phyloP scores from a whole-genome alignment of 495 filamentous ascomycete genomes.

The Hypoxylon cercidicola region DNA sequence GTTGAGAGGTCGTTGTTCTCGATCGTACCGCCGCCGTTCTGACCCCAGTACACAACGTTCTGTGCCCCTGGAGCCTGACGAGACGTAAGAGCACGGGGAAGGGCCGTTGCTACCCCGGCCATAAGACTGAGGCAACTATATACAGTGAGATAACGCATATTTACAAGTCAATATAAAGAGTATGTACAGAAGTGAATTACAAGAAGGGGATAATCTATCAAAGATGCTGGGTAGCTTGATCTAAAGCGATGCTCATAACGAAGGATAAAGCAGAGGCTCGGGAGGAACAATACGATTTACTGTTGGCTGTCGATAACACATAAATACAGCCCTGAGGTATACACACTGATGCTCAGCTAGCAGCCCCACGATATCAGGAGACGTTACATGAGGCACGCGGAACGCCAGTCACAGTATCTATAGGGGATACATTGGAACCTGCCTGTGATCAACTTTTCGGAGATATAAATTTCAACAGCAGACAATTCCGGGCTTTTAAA shows the following conservation, averaged over 20 bases:
- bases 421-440: conserved; percentile 5
- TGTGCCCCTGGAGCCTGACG: conserved; percentile 42
- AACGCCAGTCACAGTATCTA: conserved; percentile 22
- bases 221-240: conserved; percentile 17
- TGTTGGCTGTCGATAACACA: conserved; percentile 24
- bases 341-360: conserved; percentile 2
- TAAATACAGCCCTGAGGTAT: conserved; percentile 5
- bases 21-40: conserved; percentile 52
- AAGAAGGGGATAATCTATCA: conserved; percentile 33
- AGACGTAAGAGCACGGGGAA: conserved; percentile 41
- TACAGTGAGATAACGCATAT: conserved; percentile 47
- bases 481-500: conserved; percentile 15
- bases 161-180: conserved; percentile 26
- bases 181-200: conserved; percentile 40
- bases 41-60: conserved; percentile 59
- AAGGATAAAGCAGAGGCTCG: conserved; percentile 21
- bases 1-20: conserved; percentile 56
- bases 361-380: conserved; percentile 34
- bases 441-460: conserved; percentile 26
- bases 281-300: conserved; percentile 29
- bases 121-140: conserved; percentile 45
- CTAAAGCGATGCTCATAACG: conserved; percentile 16
- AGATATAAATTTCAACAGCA: conserved; percentile 9
- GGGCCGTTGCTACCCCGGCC: conserved; percentile 42
- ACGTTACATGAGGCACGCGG: conserved; percentile 45